Evolutionary conservation across 192 early-diverging fungal species (phyloP).

Genomic region (Piromyces sp.): DNA sequence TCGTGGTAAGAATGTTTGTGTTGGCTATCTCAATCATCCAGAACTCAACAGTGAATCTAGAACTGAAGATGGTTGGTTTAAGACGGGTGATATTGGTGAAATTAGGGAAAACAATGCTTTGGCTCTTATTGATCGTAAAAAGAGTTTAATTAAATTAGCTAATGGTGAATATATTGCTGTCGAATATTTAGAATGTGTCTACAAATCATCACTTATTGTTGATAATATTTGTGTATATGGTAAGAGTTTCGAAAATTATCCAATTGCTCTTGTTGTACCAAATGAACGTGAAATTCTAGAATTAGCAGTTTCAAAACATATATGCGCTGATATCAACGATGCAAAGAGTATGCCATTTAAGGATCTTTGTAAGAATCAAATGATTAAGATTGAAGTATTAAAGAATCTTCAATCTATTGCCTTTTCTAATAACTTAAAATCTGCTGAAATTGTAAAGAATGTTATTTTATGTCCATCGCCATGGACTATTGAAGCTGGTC

Average conservation of each 20-base stretch:
- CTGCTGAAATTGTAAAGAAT: conserved; percentile 50
- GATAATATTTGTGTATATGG: conserved; percentile 60
- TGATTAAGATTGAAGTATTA: conserved; percentile 23
- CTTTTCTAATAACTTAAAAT: conserved; percentile 46
- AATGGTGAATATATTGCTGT: conserved; percentile 88
- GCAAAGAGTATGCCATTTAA: conserved; percentile 19
- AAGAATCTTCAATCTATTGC: conserved; percentile 34
- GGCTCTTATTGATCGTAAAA: conserved; percentile 74
- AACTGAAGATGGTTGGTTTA: conserved; percentile 67
- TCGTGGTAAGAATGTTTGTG: conserved; percentile 58
- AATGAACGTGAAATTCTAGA: conserved; percentile 30
- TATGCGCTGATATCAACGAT: conserved; percentile 3
- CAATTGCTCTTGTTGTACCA: conserved; percentile 61
- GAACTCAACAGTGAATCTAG: conserved; percentile 45
- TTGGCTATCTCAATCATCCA: conserved; percentile 62
- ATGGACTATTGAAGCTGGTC: conserved; percentile 79
- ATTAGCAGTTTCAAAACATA: conserved; percentile 11
- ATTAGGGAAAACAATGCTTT: conserved; percentile 61
- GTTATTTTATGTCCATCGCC: conserved; percentile 53
- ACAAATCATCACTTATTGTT: conserved; percentile 54
- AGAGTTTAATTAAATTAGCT: conserved; percentile 84
- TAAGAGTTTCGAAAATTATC: conserved; percentile 21
- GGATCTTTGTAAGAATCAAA: conserved; percentile 22
- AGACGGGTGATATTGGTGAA: conserved; percentile 79
- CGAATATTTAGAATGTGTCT: conserved; percentile 82